Percentiles rank a stretch among this genome's conserved stretches.
Evolutionary conservation across 2,329 filamentous ascomycete genomes (phyloP).

Genomic region (Stagonosporopsis vannaccii): DNA sequence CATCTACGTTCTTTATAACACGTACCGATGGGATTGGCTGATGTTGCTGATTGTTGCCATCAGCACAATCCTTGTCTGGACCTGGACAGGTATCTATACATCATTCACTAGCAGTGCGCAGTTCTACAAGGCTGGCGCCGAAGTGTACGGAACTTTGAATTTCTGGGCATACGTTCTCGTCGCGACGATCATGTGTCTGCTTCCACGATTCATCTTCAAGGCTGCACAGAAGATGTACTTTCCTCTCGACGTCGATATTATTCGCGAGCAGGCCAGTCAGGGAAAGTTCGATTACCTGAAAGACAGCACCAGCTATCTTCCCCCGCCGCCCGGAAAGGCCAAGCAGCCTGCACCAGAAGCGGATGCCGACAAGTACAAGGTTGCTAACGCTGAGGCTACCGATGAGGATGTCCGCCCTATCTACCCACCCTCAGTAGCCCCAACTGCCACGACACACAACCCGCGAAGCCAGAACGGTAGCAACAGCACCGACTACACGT

Average conservation of each 20-base stretch:
- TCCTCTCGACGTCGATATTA: constrained; percentile 90
- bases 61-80: constrained; percentile 87
- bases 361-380: constrained; percentile 50
- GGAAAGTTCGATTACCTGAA: constrained; percentile 82
- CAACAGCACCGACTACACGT: constrained; percentile 90
- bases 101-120: constrained; percentile 63
- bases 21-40: constrained; percentile 98
- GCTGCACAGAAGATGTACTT: constrained; percentile 91
- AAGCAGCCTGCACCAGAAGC: constrained; percentile 65
- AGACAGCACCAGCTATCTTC: constrained; percentile 59
- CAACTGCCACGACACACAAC: constrained; percentile 73
- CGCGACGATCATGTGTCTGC: constrained; percentile 80
- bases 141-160: constrained; percentile 80
- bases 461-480: constrained; percentile 87
- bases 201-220: constrained; percentile 88
- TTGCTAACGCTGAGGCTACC: constrained; percentile 58
- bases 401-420: constrained; percentile 92
- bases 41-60: constrained; percentile 82
- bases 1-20: constrained; percentile 92
- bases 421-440: constrained; percentile 87
- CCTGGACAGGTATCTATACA: constrained; percentile 93
- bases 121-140: constrained; percentile 78
- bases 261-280: constrained; percentile 86
- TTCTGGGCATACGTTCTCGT: constrained; percentile 89
- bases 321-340: constrained; percentile 52